These are phyloP conservation scores for Nymphaea colorata DNA, from an alignment of 164 flowering plant genomes.

Conservation along the genomic window DNA sequence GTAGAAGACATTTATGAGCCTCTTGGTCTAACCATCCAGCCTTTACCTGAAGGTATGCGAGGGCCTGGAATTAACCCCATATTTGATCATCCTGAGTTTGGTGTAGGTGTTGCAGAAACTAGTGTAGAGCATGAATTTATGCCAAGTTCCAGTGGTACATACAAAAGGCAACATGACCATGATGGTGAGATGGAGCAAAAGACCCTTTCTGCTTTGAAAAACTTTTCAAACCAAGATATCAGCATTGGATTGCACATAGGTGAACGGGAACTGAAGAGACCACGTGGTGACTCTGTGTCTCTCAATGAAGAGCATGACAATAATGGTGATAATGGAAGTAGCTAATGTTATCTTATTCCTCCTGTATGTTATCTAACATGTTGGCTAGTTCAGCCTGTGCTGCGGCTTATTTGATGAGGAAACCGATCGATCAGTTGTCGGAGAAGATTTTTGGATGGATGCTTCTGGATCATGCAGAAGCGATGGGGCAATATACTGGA, in stretches of 20 bases:
- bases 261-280: constrained; percentile 48
- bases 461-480: too few species aligned
- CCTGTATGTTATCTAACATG: neutral
- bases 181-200: constrained; percentile 22
- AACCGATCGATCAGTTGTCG: neutral
- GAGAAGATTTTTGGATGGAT: neutral
- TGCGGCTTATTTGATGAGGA: neutral
- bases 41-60: constrained; percentile 28
- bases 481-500: too few species aligned
- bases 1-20: constrained; percentile 45
- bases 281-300: constrained; percentile 17
- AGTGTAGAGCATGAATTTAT: constrained; percentile 74
- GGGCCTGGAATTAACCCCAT: constrained; percentile 23
- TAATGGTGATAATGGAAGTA: neutral
- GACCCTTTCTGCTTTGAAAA: constrained; percentile 46
- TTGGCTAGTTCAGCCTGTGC: too few species aligned
- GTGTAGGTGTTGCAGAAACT: constrained; percentile 28
- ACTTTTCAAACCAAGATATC: constrained; percentile 42
- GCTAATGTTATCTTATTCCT: neutral
- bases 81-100: constrained; percentile 24
- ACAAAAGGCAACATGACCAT: constrained; percentile 26
- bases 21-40: constrained; percentile 44
- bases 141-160: constrained; percentile 28
- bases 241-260: constrained; percentile 7
- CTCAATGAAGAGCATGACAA: neutral